Base-by-base conservation (phyloP, 495 filamentous ascomycete genomes). In the Clavariopsis aquatica region DNA sequence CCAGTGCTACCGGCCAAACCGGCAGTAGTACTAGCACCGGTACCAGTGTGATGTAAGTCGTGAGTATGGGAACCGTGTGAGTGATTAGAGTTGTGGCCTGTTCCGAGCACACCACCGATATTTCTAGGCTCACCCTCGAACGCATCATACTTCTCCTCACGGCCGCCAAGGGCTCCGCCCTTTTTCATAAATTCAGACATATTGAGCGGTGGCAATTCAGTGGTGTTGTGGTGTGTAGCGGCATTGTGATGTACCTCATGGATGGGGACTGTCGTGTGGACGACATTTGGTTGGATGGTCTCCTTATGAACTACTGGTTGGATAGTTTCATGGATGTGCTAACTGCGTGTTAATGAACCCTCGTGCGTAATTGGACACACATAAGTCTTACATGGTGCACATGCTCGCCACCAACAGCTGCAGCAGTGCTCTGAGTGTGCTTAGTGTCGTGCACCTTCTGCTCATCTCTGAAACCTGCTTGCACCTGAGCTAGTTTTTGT, bases 201-300 rank as follows among this genome's bases (percentile, higher is more conserved):
- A 45, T 73, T 83, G 59, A 88, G 79, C n/a, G 83, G 77, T 5
- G 85, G 86, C 13, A 87, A 76, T 13, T 80, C 75, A 1, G 82
- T 81, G 8, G 83, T 78, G 22, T 75, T 72, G 74, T 89, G 86
- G 72, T 85, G 82, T 57, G 83, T 80, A 7, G 85, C 77, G 19
- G 82, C 78, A 41, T 86, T 82, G 60, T 87, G 84, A 67, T 88
- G 85, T 0, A 81, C 76, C 71, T 89, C 87, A 61, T 89, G 87
- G 64, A 89, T 78, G 0, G 84, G 86, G 7, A 86, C 77, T n/a
- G 85, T 87, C 49, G 83, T 87, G 73, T 89, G 86, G 26, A 88
- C 79, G 20, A 89, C 83, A 6, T 79, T 77, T 6, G 85, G 85
- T 66, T 88, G 84, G 54, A 88, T 80, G 15, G 81, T 81, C 64